Evolutionary conservation across 2,329 filamentous ascomycete genomes (phyloP).

Genomic region (Talaromyces sp.): DNA sequence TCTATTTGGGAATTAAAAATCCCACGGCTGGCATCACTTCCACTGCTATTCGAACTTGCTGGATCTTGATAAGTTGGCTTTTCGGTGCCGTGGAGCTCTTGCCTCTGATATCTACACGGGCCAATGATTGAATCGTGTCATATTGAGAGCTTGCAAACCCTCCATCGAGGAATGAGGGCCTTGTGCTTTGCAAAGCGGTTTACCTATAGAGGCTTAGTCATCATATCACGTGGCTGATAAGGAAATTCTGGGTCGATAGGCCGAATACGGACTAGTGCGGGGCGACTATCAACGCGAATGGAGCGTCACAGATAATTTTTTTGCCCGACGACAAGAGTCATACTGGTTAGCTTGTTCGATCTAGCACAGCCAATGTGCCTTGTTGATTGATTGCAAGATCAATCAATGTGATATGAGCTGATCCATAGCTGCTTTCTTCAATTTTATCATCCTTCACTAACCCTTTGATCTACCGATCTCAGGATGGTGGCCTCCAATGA

Average conservation of each 20-base stretch:
- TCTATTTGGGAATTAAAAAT: background rate
- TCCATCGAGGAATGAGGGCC: background rate
- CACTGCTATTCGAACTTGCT: too few relatives aligned
- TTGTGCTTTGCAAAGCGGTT: background rate
- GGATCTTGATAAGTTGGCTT: background rate
- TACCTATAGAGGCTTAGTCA: background rate
- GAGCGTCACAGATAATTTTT: slow-evolving; percentile 16
- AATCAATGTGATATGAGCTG: slow-evolving; percentile 6
- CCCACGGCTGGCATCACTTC: background rate
- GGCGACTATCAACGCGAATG: slow-evolving; percentile 12
- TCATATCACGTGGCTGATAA: slow-evolving; percentile 18
- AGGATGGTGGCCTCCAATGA: slow-evolving; percentile 35
- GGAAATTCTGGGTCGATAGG: slow-evolving; percentile 16
- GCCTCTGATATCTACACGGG: background rate
- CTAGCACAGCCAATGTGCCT: background rate
- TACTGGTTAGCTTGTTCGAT: background rate
- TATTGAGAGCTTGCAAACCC: background rate
- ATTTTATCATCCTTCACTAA: background rate
- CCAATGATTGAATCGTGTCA: background rate
- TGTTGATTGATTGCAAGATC: background rate
- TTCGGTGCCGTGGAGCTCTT: background rate
- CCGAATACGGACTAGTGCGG: slow-evolving; percentile 18
- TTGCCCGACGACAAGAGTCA: slow-evolving; percentile 8
- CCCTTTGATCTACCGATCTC: slow-evolving; percentile 15
- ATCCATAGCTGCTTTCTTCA: background rate